phyloP scores from a whole-genome alignment of 179 eudicot genomes.

The Monotropa hypopitys region DNA sequence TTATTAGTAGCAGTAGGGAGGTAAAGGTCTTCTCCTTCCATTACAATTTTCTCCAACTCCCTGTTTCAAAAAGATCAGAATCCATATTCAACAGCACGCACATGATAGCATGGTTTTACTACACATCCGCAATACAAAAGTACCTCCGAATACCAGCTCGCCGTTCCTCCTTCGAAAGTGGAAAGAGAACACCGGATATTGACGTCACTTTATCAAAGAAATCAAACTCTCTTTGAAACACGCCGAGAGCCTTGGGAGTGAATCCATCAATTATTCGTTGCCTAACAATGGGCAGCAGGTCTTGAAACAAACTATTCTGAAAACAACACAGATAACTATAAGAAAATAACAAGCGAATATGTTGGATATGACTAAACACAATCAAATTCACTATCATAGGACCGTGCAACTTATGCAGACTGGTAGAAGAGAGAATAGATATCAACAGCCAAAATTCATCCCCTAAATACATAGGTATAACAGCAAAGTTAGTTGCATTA shows the following conservation, averaged over 20 bases:
- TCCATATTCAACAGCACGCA: neutral
- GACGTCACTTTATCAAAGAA: conserved; percentile 93
- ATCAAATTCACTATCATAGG: neutral
- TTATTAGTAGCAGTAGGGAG: conserved; percentile 85
- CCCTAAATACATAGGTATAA: neutral
- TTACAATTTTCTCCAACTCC: conserved; percentile 71
- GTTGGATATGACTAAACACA: neutral
- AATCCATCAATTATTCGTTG: conserved; percentile 76
- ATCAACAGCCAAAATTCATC: neutral
- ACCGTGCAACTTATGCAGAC: neutral
- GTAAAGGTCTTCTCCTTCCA: conserved; percentile 82
- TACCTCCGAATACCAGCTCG: conserved; percentile 94
- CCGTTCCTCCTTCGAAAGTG: conserved; percentile 88
- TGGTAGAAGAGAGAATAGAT: neutral
- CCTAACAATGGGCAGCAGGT: conserved; percentile 55
- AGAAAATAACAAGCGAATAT: neutral
- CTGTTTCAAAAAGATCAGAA: conserved; percentile 22
- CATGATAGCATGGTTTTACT: neutral
- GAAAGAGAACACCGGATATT: conserved; percentile 76
- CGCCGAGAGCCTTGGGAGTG: conserved; percentile 55
- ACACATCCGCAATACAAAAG: neutral
- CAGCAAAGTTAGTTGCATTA: neutral
- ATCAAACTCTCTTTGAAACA: conserved; percentile 75
- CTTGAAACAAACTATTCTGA: conserved; percentile 61
- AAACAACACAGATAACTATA: conserved; percentile 2